Evolutionary conservation across 306 rosid species (phyloP).

Genomic region (Astragalus membranaceus): DNA sequence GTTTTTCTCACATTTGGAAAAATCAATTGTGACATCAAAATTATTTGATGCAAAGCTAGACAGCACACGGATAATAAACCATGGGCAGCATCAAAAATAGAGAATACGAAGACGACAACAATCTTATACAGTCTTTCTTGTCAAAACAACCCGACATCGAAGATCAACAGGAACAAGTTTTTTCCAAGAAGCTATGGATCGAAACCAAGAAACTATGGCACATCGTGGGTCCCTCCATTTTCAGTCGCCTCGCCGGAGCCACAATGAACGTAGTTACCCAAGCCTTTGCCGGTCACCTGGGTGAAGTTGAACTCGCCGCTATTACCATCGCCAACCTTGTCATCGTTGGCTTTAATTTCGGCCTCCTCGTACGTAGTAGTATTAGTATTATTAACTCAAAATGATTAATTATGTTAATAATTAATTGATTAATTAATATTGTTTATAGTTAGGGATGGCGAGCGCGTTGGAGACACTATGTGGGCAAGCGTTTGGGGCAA

Average conservation of each 20-base stretch:
- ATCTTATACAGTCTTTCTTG: not conserved
- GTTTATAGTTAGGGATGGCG: slow-evolving; percentile 62
- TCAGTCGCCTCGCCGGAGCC: slow-evolving; percentile 53
- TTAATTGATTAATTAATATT: not conserved
- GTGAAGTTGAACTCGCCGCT: slow-evolving; percentile 60
- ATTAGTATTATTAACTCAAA: too few species aligned
- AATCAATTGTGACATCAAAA: too few species aligned
- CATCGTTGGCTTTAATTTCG: slow-evolving; percentile 68
- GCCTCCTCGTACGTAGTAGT: slow-evolving; percentile 46
- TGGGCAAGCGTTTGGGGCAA: slow-evolving; percentile 78
- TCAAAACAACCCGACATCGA: not conserved
- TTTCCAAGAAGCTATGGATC: slow-evolving; percentile 27
- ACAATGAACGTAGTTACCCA: slow-evolving; percentile 71
- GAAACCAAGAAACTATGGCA: slow-evolving; percentile 65
- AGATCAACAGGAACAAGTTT: not conserved
- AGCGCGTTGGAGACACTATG: slow-evolving; percentile 80
- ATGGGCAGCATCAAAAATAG: not conserved
- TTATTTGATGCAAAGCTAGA: too few species aligned
- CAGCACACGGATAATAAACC: too few species aligned
- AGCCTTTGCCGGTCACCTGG: slow-evolving; percentile 79
- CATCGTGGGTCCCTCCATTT: slow-evolving; percentile 68
- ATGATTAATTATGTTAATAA: not conserved
- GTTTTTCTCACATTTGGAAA: too few species aligned
- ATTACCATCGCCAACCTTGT: slow-evolving; percentile 63
- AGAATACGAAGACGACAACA: not conserved